Percentiles rank a stretch among this genome's conserved stretches.
phyloP scores from a whole-genome alignment of 2,329 filamentous ascomycete genomes.

The Zymoseptoria crescenta region DNA sequence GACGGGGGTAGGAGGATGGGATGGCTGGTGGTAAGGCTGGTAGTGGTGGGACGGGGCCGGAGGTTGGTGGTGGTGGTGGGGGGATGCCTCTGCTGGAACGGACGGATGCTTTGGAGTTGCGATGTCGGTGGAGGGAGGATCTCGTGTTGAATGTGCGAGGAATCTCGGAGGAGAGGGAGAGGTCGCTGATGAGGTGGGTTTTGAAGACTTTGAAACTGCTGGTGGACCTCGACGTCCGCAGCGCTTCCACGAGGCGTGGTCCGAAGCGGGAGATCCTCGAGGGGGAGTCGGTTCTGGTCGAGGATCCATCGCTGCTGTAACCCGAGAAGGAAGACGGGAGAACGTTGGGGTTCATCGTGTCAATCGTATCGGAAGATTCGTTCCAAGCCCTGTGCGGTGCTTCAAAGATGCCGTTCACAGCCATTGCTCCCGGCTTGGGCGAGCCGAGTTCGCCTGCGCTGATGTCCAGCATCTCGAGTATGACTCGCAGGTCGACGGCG shows the following conservation, averaged over 20 bases:
- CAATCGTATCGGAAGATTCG: neutral
- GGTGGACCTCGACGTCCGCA: neutral
- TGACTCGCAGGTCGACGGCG: constrained; percentile 6
- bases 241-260: neutral
- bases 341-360: neutral
- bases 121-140: neutral
- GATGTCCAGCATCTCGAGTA: constrained; percentile 6
- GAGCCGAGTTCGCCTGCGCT: constrained; percentile 1
- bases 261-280: neutral
- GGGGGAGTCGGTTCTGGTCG: neutral
- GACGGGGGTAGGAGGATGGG: neutral
- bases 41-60: neutral
- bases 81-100: neutral
- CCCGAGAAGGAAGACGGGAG: neutral
- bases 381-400: constrained; percentile 7
- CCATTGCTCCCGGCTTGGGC: constrained; percentile 11
- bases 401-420: constrained; percentile 23
- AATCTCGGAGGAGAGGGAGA: neutral
- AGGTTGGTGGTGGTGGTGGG: too few relatives aligned
- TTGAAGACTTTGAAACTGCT: neutral
- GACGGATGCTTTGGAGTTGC: neutral
- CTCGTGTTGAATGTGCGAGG: neutral
- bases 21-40: neutral
- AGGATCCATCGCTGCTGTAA: neutral
- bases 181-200: neutral